phyloP scores from a whole-genome alignment of 2,329 filamentous ascomycete genomes.

The Hypomyces perniciosus region DNA sequence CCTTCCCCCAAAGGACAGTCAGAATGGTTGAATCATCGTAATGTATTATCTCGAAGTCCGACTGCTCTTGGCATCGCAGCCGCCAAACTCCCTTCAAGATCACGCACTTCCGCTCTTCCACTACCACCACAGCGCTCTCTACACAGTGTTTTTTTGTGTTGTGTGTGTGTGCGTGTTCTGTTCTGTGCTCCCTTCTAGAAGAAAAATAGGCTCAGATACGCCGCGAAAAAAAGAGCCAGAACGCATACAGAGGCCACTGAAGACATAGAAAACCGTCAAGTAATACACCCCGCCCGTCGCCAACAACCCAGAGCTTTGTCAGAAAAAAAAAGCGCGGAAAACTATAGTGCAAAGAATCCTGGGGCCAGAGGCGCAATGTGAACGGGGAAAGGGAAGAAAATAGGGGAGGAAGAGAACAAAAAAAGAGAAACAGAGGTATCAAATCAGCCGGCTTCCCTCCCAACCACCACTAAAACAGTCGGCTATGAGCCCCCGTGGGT shows the following conservation, averaged over 20 bases:
- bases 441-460: constrained; percentile 25
- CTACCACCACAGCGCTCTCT: constrained; percentile 11
- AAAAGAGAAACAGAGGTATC: constrained; percentile 28
- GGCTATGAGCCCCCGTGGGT: constrained; percentile 18
- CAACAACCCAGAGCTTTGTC: constrained; percentile 25
- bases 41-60: constrained; percentile 33
- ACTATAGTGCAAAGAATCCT: constrained; percentile 31
- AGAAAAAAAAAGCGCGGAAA: constrained; percentile 20
- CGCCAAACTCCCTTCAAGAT: constrained; percentile 21
- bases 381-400: constrained; percentile 15
- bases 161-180: constrained; percentile 9
- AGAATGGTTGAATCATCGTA: constrained; percentile 27
- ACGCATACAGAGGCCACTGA: constrained; percentile 23
- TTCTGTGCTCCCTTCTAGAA: constrained; percentile 7
- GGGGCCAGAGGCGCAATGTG: constrained; percentile 17
- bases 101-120: constrained; percentile 16
- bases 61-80: constrained; percentile 26
- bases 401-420: constrained; percentile 13
- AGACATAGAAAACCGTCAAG: constrained; percentile 28
- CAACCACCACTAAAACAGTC: constrained; percentile 21
- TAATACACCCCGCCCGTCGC: constrained; percentile 32
- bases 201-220: constrained; percentile 1
- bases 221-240: constrained; percentile 11
- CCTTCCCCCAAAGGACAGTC: neutral
- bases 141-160: constrained; percentile 14